Conservation (phyloP, 1,139 yeast genomes). For the Suhomyces bokatorum region DNA sequence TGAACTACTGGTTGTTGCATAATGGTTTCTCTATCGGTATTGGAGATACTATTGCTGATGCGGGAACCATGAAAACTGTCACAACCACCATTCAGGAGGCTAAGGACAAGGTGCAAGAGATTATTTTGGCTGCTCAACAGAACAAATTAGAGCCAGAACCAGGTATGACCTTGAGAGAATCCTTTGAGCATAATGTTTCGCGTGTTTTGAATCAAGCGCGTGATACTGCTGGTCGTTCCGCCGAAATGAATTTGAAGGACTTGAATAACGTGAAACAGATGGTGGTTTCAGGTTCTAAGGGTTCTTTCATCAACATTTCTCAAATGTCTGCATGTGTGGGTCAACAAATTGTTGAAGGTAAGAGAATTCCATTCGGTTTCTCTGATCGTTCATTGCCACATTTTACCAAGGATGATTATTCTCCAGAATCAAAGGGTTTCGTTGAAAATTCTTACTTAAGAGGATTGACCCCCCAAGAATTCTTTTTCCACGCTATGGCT, state of each 20-base stretch:
- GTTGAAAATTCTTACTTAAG: conserved; percentile 96
- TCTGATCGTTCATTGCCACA: conserved; percentile 96
- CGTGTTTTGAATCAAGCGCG: conserved; percentile 96
- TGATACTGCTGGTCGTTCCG: conserved; percentile 98
- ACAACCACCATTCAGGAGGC: conserved; percentile 93
- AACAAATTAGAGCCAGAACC: conserved; percentile 91
- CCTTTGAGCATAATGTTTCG: conserved; percentile 96
- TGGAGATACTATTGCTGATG: conserved; percentile 99
- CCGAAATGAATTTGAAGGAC: conserved; percentile 93
- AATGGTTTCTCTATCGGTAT: conserved; percentile 98
- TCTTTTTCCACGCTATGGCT: conserved; percentile 99
- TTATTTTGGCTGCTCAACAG: conserved; percentile 86
- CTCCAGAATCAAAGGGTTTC: conserved; percentile 97
- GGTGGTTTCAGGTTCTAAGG: conserved; percentile 99
- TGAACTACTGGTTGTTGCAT: conserved; percentile 93
- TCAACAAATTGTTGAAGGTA: conserved; percentile 99
- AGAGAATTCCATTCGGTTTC: conserved; percentile 97
- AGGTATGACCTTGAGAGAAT: conserved; percentile 98
- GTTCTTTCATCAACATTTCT: conserved; percentile 97
- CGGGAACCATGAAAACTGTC: conserved; percentile 90
- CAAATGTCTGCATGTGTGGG: conserved; percentile 99
- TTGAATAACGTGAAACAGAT: conserved; percentile 95
- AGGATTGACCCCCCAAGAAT: conserved; percentile 98
- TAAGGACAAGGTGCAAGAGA: conserved; percentile 88
- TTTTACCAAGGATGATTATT: conserved; percentile 95